These are phyloP conservation scores for Theileria annulata DNA, from an alignment of 169 alveolate genomes.

Conservation along the genomic window DNA sequence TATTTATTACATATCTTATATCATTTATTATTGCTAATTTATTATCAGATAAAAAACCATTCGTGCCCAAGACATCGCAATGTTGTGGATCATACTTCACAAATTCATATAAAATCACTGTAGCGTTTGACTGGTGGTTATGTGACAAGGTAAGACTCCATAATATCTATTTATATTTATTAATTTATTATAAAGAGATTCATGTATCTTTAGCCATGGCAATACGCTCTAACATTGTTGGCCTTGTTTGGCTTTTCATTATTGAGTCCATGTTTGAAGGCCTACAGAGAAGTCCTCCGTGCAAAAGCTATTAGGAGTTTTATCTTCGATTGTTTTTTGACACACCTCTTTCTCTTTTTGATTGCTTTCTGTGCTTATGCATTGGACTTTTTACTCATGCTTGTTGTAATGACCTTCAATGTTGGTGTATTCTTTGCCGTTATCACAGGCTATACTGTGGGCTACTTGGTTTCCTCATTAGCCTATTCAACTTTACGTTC, in stretches of 20 bases:
- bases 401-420: constrained; percentile 76
- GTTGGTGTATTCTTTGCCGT: constrained; percentile 71
- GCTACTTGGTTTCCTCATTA: constrained; percentile 65
- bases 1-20: not conserved
- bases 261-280: constrained; percentile 28
- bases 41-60: not conserved
- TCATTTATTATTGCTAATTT: not conserved
- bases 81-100: not conserved
- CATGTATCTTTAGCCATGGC: constrained; percentile 4
- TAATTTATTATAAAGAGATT: not conserved
- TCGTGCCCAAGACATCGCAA: not conserved
- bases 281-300: constrained; percentile 20
- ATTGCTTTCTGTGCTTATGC: constrained; percentile 58
- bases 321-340: constrained; percentile 5
- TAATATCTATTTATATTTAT: not conserved
- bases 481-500: not conserved
- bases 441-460: constrained; percentile 68
- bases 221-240: constrained; percentile 18
- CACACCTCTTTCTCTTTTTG: constrained; percentile 38
- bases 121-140: constrained; percentile 11
- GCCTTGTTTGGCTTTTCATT: not conserved
- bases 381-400: constrained; percentile 73
- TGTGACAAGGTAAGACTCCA: constrained; percentile 4
- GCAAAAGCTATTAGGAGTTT: not conserved
- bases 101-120: constrained; percentile 3